Evolutionary conservation across 2,329 filamentous ascomycete species (phyloP), one percentile per base, ranked within the genome.

Genomic region (Camptophora hylomeconis): DNA sequence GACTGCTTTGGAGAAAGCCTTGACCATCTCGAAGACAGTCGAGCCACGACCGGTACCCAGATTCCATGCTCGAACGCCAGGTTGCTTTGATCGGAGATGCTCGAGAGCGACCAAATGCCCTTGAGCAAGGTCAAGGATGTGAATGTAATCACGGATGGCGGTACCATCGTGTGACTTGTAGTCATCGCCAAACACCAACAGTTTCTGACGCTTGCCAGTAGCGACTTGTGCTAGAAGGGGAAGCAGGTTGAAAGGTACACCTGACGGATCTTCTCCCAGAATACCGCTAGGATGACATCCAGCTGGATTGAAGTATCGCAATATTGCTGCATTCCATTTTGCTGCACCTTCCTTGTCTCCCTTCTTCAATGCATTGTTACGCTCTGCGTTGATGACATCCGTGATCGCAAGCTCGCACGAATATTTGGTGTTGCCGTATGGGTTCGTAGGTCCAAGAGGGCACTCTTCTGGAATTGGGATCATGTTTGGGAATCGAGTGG

Each of bases 381-480:
- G 78, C 64, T 94, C 77, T 11, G 87, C 80, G 35, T 80, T 77
- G 57, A 95, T 71, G 48, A 82, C 75, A 58, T 98, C 89, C 44
- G 77, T 84, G 54, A 98, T 94, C 57, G 93, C 76, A 43, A 67
- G 70, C 66, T 98, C 89, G 39, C 93, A 84, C 44, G 77, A 80
- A 49, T 81, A 77, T 67, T 98, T 98, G 41, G 89, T 98, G 59
- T 83, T 83, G 40, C 89, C 92, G 60, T 98, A 98, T 15, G 87
- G 84, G 67, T 95, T 98, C 44, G 89, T 98, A 9, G 89, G 83
- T 28, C 84, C 87, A 39, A 92, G 82, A 36, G 92, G 89, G 69
- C 89, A 98, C 58, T 81, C 67, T 63, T 98, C 89, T 28, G 89
- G 89, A 50, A 98, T 98, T 41, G 89, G 89, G 43, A 98, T 98